Evolutionary conservation across 2,329 filamentous ascomycete species (phyloP), one percentile per base, ranked within the genome.

Genomic region (Ascosphaera acerosa): DNA sequence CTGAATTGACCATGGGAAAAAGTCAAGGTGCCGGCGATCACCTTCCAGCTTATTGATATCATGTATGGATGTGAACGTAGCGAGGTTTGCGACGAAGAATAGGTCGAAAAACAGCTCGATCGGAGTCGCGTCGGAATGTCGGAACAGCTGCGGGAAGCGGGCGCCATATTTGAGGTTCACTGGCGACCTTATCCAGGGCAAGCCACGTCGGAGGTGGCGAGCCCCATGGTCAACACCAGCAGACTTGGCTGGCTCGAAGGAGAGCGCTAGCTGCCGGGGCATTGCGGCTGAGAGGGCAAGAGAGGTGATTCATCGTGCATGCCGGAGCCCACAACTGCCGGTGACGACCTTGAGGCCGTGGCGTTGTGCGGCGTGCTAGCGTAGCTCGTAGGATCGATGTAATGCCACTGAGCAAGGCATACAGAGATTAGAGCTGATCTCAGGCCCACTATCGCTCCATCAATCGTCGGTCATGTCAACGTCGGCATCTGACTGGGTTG

Each of bases 11-110:
- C 15, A 10, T 10, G 7, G 15, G 19, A 10, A 19, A 27, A 14
- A 15, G 16, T n/a, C 22, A 31, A 15, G 17, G 7, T 15, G 10
- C 22, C 14, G 22, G 10, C 2, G 7, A 3, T 25, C 18, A 29
- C 17, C 27, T 15, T 20, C 29, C 6, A 48, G 33, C 37, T 62
- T 57, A 39, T 62, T 63, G 38, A 68, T 64, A 28, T 64, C 59
- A 37, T 64, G 59, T 2, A 56, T 53, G 6, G 53, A 53, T 4
- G 62, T 65, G 41, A 74, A 74, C 10, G 69, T 67, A 4, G 63
- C 66, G 32, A 73, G 52, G 38, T 72, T 74, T 33, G 66, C 68
- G 4, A 71, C 63, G 35, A 68, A 64, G 41, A 67, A 68, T 0
- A 69, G 48, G 42, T 68, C 64, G 39, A 63, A 67, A 42, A 68